Conservation (phyloP, 129 eudicot genomes). For the Flaveria bidentis region DNA sequence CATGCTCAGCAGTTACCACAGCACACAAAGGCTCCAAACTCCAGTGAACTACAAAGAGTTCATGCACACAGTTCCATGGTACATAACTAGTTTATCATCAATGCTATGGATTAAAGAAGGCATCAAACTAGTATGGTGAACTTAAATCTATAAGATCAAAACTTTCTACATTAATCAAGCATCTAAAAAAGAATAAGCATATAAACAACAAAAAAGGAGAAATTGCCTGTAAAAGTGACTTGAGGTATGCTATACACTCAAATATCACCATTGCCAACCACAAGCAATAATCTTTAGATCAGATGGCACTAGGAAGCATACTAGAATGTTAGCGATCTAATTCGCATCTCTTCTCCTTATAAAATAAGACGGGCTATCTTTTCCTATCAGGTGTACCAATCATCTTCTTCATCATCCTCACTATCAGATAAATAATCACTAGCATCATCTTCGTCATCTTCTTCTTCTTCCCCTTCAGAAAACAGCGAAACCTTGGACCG, state of each 20-base stretch:
- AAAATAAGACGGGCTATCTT: not conserved
- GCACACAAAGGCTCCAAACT: not conserved
- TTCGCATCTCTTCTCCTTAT: not conserved
- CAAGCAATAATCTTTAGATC: not conserved
- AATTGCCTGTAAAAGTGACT: not conserved
- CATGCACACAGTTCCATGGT: not conserved
- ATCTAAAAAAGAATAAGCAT: not conserved
- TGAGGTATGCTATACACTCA: not conserved
- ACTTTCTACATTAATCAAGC: not conserved
- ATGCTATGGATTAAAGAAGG: not conserved
- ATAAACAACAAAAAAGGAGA: not conserved
- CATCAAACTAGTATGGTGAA: not conserved
- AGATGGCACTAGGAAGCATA: not conserved
- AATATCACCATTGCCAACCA: constrained; percentile 13
- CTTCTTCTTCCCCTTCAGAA: constrained; percentile 48
- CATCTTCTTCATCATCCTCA: constrained; percentile 50
- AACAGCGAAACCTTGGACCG: constrained; percentile 45
- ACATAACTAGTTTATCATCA: not conserved
- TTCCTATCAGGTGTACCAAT: constrained; percentile 24
- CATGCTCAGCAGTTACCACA: not conserved
- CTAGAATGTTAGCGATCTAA: not conserved
- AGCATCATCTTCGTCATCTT: constrained; percentile 34
- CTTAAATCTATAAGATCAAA: not conserved
- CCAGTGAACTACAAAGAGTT: not conserved
- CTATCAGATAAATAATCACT: constrained; percentile 57